Base-by-base conservation (phyloP, 176 grass and related monocot species). In the Zea luxurians region DNA sequence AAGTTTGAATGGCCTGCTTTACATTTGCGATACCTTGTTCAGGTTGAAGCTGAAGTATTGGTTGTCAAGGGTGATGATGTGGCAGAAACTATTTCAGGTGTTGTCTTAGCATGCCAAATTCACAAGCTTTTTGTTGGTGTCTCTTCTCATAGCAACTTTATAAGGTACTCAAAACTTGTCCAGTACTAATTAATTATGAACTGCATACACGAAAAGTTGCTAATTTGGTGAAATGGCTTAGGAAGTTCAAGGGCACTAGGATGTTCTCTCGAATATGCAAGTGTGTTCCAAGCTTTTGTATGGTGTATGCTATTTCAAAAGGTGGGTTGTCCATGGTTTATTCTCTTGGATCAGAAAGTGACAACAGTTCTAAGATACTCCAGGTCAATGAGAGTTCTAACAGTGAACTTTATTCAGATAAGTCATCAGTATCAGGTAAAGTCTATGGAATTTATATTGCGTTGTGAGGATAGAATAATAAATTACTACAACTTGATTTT, bases 51-150 rank as follows among this genome's bases (percentile, higher is more conserved):
- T 42, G 77, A 91, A 78, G 50, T 84, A 78, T 50, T 87, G 45
- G 72, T 82, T 62, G 62, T 91, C 79, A 86, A 91, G 69, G 85
- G 75, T 81, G 78, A 82, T 17, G 85, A 87, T 63, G 77, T 84
- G 41, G 85, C 73, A 68, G 72, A 78, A 49, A 86, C 73, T 45
- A 91, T 91, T 87, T 66, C 77, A 61, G 80, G 79, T 78, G 73
- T 81, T 64, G 49, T 91, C 47, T 81, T 78, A 57, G 53, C 67
- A 64, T 74, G 76, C 54, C 18, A 76, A 66, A 81, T 91, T 49
- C 44, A 72, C 81, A 91, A 74, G 72, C 84, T 91, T 64, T 73
- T 91, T 68, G 58, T 87, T 37, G 85, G 89, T 74, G 61, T 76
- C 79, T 91, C 88, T 72, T 86, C 81, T 73, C 40, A 83, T 20